Evolutionary conservation across 305 asterid species (phyloP).

Genomic region (Fraxinus greggii): DNA sequence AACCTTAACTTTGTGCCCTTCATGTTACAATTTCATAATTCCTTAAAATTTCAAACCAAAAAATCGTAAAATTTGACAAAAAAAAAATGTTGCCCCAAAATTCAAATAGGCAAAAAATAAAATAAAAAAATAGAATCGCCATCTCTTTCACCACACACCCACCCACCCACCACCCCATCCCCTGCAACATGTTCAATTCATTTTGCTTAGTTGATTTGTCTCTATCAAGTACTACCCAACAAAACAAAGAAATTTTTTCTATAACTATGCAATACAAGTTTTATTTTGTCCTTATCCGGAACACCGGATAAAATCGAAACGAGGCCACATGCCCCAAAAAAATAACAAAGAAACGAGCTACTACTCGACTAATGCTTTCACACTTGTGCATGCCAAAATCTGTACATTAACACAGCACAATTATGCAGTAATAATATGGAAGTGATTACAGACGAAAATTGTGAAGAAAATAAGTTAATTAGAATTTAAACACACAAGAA

Average conservation of each 20-base stretch:
- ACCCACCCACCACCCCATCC: background rate
- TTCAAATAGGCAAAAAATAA: background rate
- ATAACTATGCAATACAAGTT: background rate
- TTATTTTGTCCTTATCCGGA: background rate
- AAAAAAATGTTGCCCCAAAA: background rate
- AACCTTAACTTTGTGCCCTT: background rate
- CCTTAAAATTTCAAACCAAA: background rate
- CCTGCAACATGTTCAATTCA: background rate
- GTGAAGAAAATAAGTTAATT: slow-evolving; percentile 2
- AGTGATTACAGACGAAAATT: background rate
- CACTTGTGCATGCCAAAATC: background rate
- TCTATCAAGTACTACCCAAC: background rate
- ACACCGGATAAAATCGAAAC: background rate
- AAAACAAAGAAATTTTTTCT: background rate
- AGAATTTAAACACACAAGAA: slow-evolving; percentile 58
- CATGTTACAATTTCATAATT: background rate
- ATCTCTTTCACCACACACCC: background rate
- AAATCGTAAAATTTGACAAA: background rate
- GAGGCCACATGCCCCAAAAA: background rate
- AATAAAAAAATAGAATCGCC: background rate
- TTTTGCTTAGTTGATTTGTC: background rate
- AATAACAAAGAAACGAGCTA: background rate
- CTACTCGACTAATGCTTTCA: background rate
- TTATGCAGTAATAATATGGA: background rate
- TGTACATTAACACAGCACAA: background rate